phyloP scores from a whole-genome alignment of 1,139 yeast species.

The Taphrina flavorubra region DNA sequence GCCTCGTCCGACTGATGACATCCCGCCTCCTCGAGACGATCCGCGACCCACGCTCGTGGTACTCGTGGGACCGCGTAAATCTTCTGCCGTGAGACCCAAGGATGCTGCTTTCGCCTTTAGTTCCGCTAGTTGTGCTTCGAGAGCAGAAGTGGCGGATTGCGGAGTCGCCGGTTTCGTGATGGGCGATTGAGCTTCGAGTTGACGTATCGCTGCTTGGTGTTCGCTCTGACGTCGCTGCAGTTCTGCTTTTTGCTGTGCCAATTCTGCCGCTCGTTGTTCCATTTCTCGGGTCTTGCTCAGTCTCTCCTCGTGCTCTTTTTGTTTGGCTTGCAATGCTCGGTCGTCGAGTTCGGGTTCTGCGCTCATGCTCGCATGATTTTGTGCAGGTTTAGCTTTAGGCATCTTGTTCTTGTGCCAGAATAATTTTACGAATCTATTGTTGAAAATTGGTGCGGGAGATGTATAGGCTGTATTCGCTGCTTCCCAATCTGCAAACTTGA shows the following conservation, averaged over 20 bases:
- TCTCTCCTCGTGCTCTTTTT: conserved; percentile 56
- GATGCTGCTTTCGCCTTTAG: conserved; percentile 52
- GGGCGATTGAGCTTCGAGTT: conserved; percentile 46
- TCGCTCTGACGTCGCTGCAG: conserved; percentile 51
- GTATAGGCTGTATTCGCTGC: conserved; percentile 57
- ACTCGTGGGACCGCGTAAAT: conserved; percentile 44
- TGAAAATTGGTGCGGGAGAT: conserved; percentile 58
- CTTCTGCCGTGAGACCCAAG: conserved; percentile 49
- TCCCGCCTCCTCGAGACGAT: conserved; percentile 44
- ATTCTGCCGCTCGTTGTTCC: conserved; percentile 51
- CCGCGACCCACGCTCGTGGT: conserved; percentile 38
- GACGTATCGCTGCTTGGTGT: conserved; percentile 49
- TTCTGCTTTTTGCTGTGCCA: conserved; percentile 52
- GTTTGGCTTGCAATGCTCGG: conserved; percentile 54
- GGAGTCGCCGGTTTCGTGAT: conserved; percentile 44
- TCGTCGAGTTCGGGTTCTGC: conserved; percentile 49
- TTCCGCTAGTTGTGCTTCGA: conserved; percentile 52
- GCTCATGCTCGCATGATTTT: conserved; percentile 50
- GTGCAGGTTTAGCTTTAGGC: conserved; percentile 46
- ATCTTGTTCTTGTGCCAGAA: conserved; percentile 52
- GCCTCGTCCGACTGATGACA: conserved; percentile 42
- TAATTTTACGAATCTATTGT: conserved; percentile 59
- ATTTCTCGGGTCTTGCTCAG: conserved; percentile 52
- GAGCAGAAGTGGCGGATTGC: conserved; percentile 47
- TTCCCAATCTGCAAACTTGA: conserved; percentile 54